Conservation (phyloP, 306 rosid species). For the Cucurbita moschata region DNA sequence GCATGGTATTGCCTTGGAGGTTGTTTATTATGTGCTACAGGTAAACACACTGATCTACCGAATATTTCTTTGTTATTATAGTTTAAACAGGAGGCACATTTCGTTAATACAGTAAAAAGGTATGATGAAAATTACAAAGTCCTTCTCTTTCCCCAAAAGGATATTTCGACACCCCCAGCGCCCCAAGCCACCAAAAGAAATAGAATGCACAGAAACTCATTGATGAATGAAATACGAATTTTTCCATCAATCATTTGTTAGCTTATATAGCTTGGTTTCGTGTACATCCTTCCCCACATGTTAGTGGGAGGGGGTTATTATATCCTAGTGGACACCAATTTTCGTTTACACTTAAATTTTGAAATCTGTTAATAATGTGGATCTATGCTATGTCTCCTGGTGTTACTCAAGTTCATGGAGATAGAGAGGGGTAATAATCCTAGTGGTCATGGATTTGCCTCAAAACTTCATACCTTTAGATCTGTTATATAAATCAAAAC, state of each 20-base stretch:
- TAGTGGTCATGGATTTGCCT: not conserved
- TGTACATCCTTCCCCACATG: not conserved
- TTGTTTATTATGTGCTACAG: slow-evolving; percentile 93
- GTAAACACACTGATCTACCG: slow-evolving; percentile 26
- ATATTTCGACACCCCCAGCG: not conserved
- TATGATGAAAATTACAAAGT: not conserved
- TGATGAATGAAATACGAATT: not conserved
- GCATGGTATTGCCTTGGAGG: slow-evolving; percentile 98
- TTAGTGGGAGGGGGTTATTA: not conserved
- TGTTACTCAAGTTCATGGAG: not conserved
- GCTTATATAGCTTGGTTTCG: not conserved
- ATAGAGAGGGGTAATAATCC: not conserved
- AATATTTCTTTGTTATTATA: not conserved
- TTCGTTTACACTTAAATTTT: not conserved
- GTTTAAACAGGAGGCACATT: not conserved
- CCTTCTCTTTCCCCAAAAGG: not conserved
- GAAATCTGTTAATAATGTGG: not conserved
- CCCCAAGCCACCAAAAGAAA: not conserved
- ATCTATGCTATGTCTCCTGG: not conserved
- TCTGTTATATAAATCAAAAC: not conserved
- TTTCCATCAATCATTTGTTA: not conserved
- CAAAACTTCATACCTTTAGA: not conserved
- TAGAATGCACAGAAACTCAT: not conserved
- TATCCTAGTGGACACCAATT: not conserved
- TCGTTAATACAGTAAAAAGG: not conserved